Evolutionary conservation across 2,329 filamentous ascomycete genomes (phyloP).

Genomic region (Aureobasidium sp.): DNA sequence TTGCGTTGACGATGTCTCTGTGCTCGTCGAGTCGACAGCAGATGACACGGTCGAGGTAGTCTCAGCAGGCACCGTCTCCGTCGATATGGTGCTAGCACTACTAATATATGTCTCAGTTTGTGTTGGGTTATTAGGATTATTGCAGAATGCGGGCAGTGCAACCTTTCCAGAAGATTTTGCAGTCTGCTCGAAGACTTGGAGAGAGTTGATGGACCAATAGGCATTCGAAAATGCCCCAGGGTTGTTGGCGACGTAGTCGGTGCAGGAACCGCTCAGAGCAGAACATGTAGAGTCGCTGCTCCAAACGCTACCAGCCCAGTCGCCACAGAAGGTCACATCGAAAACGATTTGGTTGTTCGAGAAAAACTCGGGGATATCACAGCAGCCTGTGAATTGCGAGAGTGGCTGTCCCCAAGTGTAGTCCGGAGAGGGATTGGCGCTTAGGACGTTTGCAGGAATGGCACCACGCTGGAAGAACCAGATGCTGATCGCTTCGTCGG

Average conservation of each 20-base stretch:
- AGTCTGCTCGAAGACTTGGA: conserved; percentile 29
- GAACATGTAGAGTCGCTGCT: conserved; percentile 38
- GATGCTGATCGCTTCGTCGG: conserved; percentile 23
- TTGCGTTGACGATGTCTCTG: conserved; percentile 4
- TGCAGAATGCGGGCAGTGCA: conserved; percentile 6
- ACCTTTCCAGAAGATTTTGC: conserved; percentile 9
- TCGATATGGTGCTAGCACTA: conserved; percentile 10
- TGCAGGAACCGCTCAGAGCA: conserved; percentile 23
- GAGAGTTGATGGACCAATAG: conserved; percentile 35
- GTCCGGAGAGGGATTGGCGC: conserved; percentile 44
- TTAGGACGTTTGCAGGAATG: conserved; percentile 35
- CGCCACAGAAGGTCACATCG: conserved; percentile 32
- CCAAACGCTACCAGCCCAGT: conserved; percentile 31
- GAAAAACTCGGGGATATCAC: conserved; percentile 60
- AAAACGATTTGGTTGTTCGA: conserved; percentile 45
- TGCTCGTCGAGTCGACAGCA: background rate
- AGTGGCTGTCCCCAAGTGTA: conserved; percentile 54
- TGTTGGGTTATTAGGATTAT: conserved; percentile 5
- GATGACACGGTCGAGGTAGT: conserved; percentile 9
- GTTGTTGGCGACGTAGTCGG: conserved; percentile 27
- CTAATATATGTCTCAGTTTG: conserved; percentile 10
- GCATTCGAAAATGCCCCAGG: conserved; percentile 29
- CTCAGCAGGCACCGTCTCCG: conserved; percentile 9
- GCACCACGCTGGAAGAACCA: conserved; percentile 31
- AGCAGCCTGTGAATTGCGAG: conserved; percentile 56